Conservation (phyloP, 345 rosid species). For the Hevea brasiliensis region DNA sequence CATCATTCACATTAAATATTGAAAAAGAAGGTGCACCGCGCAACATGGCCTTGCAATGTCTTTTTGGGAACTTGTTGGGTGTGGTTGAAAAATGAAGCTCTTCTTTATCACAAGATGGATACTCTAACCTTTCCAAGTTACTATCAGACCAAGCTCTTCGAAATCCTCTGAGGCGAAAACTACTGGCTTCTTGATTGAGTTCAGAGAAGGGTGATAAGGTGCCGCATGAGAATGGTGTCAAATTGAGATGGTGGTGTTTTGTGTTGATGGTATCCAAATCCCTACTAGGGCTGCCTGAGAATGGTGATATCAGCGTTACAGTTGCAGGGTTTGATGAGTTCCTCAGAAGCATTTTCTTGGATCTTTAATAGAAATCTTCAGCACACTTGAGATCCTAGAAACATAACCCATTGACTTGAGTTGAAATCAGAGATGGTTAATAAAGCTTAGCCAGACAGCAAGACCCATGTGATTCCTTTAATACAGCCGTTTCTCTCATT, state of each 20-base stretch:
- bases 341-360: constrained; percentile 26
- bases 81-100: constrained; percentile 19
- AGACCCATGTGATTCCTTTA: constrained; percentile 11
- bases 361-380: not conserved
- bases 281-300: constrained; percentile 20
- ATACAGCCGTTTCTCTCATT: not conserved
- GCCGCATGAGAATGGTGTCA: constrained; percentile 17
- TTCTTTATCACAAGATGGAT: constrained; percentile 11
- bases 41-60: constrained; percentile 43
- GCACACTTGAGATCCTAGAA: not conserved
- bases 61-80: constrained; percentile 15
- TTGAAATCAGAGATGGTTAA: no score
- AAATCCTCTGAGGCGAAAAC: constrained; percentile 12
- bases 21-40: constrained; percentile 57
- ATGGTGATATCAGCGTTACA: constrained; percentile 14
- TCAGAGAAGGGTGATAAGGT: no score
- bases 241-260: constrained; percentile 9
- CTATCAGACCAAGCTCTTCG: constrained; percentile 37
- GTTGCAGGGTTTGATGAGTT: constrained; percentile 30
- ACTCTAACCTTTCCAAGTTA: constrained; percentile 29
- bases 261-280: constrained; percentile 6
- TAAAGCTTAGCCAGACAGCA: not conserved
- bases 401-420: not conserved
- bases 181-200: constrained; percentile 3
- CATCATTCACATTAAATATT: constrained; percentile 34